Percentiles rank a stretch among this genome's conserved stretches.
phyloP scores from a whole-genome alignment of 129 eudicot species.

The carrot (Daucus carota) region DNA sequence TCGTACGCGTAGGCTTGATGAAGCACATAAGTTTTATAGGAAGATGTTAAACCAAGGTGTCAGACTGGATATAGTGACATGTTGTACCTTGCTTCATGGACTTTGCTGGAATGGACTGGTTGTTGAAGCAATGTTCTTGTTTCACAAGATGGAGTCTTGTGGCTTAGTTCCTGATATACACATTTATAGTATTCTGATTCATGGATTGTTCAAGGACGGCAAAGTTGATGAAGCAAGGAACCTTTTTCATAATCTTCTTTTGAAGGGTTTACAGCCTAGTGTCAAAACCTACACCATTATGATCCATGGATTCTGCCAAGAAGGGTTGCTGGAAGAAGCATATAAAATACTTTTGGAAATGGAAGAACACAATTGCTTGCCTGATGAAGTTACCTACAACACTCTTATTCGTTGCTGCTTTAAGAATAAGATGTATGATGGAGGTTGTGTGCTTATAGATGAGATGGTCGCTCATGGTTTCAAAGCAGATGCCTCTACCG shows the following conservation, averaged over 20 bases:
- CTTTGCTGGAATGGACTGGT: no score
- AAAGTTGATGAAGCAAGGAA: slow-evolving; percentile 17
- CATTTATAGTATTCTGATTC: slow-evolving; percentile 23
- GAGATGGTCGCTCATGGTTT: neutral
- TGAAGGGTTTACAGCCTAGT: slow-evolving; percentile 24
- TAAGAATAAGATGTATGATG: neutral
- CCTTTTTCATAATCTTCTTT: slow-evolving; percentile 20
- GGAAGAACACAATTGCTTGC: slow-evolving; percentile 27
- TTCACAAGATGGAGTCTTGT: slow-evolving; percentile 20
- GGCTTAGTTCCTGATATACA: slow-evolving; percentile 19
- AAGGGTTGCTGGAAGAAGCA: slow-evolving; percentile 33
- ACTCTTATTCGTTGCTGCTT: neutral
- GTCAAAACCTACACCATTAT: slow-evolving; percentile 17
- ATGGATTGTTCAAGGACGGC: slow-evolving; percentile 26
- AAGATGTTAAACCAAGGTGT: no score
- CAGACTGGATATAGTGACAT: no score
- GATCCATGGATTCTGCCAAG: slow-evolving; percentile 32
- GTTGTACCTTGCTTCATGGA: no score
- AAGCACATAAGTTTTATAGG: no score
- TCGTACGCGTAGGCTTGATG: no score
- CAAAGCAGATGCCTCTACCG: neutral
- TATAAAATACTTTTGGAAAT: slow-evolving; percentile 26
- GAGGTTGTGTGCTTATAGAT: neutral
- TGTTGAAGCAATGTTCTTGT: neutral
- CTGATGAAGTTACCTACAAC: slow-evolving; percentile 10